Evolutionary conservation across 495 filamentous ascomycete species (phyloP).

Genomic region (Xylaria nigripes): DNA sequence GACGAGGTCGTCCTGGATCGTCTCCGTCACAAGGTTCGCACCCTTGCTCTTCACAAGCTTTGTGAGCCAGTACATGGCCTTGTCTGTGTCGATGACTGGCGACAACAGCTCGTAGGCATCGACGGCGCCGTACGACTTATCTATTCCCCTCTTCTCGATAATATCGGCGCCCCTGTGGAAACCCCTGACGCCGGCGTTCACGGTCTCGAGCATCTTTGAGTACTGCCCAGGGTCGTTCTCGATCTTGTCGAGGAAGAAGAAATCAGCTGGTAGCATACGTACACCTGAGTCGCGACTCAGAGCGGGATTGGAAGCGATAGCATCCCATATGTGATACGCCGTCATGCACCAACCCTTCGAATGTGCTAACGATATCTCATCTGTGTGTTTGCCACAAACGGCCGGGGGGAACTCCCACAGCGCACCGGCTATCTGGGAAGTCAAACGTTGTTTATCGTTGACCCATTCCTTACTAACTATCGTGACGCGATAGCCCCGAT

Average conservation of each 20-base stretch:
- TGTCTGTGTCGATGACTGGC: slow-evolving; percentile 46
- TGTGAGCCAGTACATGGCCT: slow-evolving; percentile 39
- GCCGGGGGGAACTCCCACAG: slow-evolving; percentile 46
- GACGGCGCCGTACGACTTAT: slow-evolving; percentile 31
- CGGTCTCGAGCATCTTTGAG: slow-evolving; percentile 33
- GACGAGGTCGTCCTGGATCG: slow-evolving; percentile 35
- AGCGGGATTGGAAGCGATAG: slow-evolving; percentile 27
- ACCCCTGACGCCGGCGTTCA: slow-evolving; percentile 27
- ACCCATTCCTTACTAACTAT: slow-evolving; percentile 41
- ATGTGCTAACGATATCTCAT: slow-evolving; percentile 30
- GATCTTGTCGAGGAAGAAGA: slow-evolving; percentile 32
- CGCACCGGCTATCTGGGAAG: slow-evolving; percentile 44
- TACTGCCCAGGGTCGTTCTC: slow-evolving; percentile 28
- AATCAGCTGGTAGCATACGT: slow-evolving; percentile 31
- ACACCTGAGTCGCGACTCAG: slow-evolving; percentile 32
- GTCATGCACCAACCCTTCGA: slow-evolving; percentile 40
- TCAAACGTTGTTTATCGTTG: slow-evolving; percentile 32
- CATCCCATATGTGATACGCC: slow-evolving; percentile 36
- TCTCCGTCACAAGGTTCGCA: slow-evolving; percentile 33
- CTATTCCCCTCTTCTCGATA: slow-evolving; percentile 29
- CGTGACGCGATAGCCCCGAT: slow-evolving; percentile 42
- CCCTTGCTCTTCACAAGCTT: slow-evolving; percentile 39
- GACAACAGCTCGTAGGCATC: slow-evolving; percentile 43
- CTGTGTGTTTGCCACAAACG: slow-evolving; percentile 41
- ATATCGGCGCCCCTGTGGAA: slow-evolving; percentile 32